Evolutionary conservation across 768 basidiomycete genomes (phyloP).

Genomic region (Hericium erinaceus): DNA sequence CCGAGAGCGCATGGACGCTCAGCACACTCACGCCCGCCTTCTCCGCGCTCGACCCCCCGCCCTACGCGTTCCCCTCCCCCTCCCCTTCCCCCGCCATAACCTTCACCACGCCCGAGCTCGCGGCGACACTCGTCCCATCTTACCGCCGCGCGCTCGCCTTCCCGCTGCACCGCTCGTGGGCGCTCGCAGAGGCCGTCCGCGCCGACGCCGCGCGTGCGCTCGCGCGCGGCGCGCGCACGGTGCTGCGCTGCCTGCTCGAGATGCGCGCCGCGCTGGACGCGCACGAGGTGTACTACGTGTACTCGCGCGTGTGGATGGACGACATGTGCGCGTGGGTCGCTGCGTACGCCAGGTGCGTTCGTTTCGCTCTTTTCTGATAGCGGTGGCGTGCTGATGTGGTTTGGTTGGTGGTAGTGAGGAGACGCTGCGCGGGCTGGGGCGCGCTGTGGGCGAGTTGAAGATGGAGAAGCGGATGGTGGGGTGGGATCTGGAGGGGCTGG

Average conservation of each 20-base stretch:
- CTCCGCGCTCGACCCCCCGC: slow-evolving; percentile 71
- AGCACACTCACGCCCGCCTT: slow-evolving; percentile 64
- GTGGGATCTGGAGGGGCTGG: slow-evolving; percentile 65
- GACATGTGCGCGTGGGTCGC: slow-evolving; percentile 82
- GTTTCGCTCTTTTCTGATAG: background rate
- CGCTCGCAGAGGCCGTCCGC: slow-evolving; percentile 59
- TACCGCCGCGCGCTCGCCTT: slow-evolving; percentile 71
- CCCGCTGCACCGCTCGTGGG: slow-evolving; percentile 74
- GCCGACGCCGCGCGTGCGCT: slow-evolving; percentile 54
- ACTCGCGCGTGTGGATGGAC: slow-evolving; percentile 79
- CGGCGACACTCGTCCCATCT: slow-evolving; percentile 43
- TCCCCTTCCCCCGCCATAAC: slow-evolving; percentile 16
- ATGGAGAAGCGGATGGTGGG: slow-evolving; percentile 51
- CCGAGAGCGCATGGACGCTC: slow-evolving; percentile 87
- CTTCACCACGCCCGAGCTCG: slow-evolving; percentile 28
- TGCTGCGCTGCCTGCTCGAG: slow-evolving; percentile 60
- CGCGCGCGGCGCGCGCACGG: slow-evolving; percentile 47
- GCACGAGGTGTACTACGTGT: slow-evolving; percentile 84
- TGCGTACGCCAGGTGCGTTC: slow-evolving; percentile 54
- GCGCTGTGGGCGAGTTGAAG: slow-evolving; percentile 27
- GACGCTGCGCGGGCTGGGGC: slow-evolving; percentile 36
- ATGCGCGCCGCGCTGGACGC: slow-evolving; percentile 68
- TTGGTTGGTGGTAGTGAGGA: slow-evolving; percentile 39
- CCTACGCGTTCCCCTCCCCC: slow-evolving; percentile 22
- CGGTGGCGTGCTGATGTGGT: background rate